These are phyloP conservation scores for Xanthoparmelia taractica DNA, from an alignment of 495 filamentous ascomycete species.

Conservation along the genomic window DNA sequence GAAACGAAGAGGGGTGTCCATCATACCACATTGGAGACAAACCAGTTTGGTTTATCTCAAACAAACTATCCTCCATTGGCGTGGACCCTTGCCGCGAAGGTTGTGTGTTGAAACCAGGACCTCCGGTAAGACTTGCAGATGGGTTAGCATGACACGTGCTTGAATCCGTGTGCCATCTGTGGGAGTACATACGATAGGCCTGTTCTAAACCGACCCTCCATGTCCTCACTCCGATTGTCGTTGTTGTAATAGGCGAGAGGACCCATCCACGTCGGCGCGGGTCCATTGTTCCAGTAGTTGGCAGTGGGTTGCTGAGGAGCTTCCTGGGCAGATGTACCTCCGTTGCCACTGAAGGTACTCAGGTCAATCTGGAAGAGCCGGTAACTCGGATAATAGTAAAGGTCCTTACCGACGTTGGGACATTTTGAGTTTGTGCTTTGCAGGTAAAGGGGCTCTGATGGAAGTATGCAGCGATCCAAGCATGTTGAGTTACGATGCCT, in stretches of 20 bases:
- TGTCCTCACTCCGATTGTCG: not conserved
- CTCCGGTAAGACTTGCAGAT: not conserved
- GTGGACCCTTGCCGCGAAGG: not conserved
- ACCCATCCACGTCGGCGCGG: not conserved
- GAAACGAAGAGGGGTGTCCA: rapidly evolving
- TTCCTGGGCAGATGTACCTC: not conserved
- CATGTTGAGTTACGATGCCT: not conserved
- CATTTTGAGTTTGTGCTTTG: not conserved
- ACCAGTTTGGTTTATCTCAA: not conserved
- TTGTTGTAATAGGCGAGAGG: not conserved
- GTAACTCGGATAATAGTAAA: not conserved
- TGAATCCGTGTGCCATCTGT: not conserved
- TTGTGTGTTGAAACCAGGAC: not conserved
- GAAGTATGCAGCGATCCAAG: not conserved
- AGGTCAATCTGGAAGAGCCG: not conserved
- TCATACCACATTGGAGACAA: constrained; percentile 4
- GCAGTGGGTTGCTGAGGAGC: not conserved
- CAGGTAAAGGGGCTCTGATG: not conserved
- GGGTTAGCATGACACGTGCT: not conserved
- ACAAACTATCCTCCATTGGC: not conserved
- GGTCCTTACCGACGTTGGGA: not conserved
- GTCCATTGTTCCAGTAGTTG: not conserved
- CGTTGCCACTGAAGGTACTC: not conserved
- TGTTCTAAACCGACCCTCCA: not conserved
- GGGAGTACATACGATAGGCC: not conserved